Conservation (phyloP, 352 stramenopile species). For the Phytopythium sindhum region DNA sequence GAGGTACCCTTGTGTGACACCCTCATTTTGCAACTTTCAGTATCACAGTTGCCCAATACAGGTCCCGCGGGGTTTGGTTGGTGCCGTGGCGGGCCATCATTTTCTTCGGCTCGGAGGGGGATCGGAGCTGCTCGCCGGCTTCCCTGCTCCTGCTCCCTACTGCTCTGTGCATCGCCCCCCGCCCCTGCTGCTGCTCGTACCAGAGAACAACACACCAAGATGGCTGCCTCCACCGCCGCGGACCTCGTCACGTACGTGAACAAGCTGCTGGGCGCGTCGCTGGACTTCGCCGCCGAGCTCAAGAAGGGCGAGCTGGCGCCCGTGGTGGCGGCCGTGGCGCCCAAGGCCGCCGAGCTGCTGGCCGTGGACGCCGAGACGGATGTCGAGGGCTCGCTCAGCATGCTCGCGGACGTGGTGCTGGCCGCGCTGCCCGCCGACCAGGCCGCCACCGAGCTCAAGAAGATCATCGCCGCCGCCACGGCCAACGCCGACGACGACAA, state of each 20-base stretch:
- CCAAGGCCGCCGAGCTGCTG: conserved; percentile 58
- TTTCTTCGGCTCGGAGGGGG: conserved; percentile 5
- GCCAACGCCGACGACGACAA: conserved; percentile 42
- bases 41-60: not conserved
- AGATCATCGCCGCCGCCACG: conserved; percentile 49
- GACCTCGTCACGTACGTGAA: conserved; percentile 78
- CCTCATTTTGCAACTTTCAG: not conserved
- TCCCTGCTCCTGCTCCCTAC: not conserved
- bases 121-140: not conserved
- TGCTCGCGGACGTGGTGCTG: conserved; percentile 60
- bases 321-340: conserved; percentile 41
- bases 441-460: conserved; percentile 27
- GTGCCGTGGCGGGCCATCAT: not conserved
- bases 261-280: conserved; percentile 58
- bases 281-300: conserved; percentile 53
- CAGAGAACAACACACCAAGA: not conserved
- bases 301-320: conserved; percentile 59
- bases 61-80: not conserved
- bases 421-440: conserved; percentile 24
- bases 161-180: not conserved
- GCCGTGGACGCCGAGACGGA: conserved; percentile 71
- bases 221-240: conserved; percentile 20
- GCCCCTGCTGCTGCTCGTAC: not conserved
- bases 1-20: not conserved
- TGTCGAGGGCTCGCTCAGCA: conserved; percentile 67